These are phyloP conservation scores for Penicillium crystallinum DNA, from an alignment of 495 filamentous ascomycete genomes.

Conservation along the genomic window DNA sequence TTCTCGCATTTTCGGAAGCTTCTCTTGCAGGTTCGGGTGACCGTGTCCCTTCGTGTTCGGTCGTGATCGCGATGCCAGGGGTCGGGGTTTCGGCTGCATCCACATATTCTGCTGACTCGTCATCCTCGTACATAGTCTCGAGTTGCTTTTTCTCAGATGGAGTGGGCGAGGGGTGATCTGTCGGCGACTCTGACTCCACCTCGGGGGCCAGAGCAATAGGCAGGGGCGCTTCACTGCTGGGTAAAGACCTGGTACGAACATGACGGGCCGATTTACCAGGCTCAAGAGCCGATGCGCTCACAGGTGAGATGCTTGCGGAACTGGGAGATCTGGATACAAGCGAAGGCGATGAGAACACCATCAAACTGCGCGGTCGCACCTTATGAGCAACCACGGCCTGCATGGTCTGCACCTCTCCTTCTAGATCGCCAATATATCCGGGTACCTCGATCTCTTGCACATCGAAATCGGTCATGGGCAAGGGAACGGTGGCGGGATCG, in stretches of 20 bases:
- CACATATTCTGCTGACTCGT: slow-evolving; percentile 29
- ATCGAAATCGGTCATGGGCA: slow-evolving; percentile 66
- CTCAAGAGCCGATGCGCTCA: slow-evolving; percentile 24
- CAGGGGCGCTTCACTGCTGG: slow-evolving; percentile 32
- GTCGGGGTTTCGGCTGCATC: slow-evolving; percentile 20
- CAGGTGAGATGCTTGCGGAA: slow-evolving; percentile 28
- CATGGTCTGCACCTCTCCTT: slow-evolving; percentile 53
- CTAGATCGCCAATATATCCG: slow-evolving; percentile 52
- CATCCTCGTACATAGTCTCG: slow-evolving; percentile 43
- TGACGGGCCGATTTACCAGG: slow-evolving; percentile 27
- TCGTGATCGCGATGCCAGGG: slow-evolving; percentile 21
- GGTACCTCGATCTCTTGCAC: slow-evolving; percentile 70
- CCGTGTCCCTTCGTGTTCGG: slow-evolving; percentile 7
- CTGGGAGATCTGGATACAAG: slow-evolving; percentile 29
- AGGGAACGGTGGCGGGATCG: slow-evolving; percentile 51
- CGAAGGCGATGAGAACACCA: slow-evolving; percentile 43
- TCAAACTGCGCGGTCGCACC: slow-evolving; percentile 60
- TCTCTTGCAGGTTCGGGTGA: slow-evolving; percentile 5
- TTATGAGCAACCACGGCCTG: slow-evolving; percentile 43
- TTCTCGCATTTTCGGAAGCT: slow-evolving; percentile 15
- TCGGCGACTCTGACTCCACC: slow-evolving; percentile 8
- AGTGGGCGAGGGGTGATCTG: slow-evolving; percentile 24
- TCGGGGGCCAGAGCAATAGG: slow-evolving; percentile 6
- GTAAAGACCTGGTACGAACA: slow-evolving; percentile 53
- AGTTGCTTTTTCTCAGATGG: slow-evolving; percentile 29